These are phyloP conservation scores for Zymoseptoria passerinii DNA, from an alignment of 2,329 filamentous ascomycete species.

Conservation along the genomic window DNA sequence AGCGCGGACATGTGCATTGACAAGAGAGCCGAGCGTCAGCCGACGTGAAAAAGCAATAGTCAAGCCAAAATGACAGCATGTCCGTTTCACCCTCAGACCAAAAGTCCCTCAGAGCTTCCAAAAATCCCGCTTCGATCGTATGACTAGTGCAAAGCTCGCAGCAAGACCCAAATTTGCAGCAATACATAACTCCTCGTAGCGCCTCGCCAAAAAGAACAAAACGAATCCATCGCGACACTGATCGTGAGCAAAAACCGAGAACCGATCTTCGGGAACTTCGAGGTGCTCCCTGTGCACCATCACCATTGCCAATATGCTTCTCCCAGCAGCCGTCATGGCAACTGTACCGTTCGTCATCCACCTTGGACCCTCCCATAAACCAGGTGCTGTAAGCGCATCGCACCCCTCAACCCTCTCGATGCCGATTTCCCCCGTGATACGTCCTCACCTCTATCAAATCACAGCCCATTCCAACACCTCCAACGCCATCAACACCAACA, in stretches of 20 bases:
- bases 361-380: neutral
- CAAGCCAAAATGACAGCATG: neutral
- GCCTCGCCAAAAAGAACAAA: neutral
- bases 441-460: neutral
- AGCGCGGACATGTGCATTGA: no score
- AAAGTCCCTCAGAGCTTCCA: neutral
- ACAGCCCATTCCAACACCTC: constrained; percentile 85
- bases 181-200: neutral
- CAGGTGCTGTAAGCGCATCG: neutral
- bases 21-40: no score
- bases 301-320: neutral
- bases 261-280: neutral
- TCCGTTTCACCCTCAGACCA: neutral
- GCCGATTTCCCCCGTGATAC: neutral
- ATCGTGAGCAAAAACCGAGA: neutral
- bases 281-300: neutral
- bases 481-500: constrained; percentile 83
- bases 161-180: neutral
- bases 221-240: neutral
- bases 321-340: neutral
- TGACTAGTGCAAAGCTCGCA: neutral
- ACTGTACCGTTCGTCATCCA: neutral
- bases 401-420: no score
- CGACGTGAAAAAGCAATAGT: neutral
- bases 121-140: neutral